Evolutionary conservation across 2,329 filamentous ascomycete species (phyloP), one percentile per base, ranked within the genome.

Genomic region (Kalmusia sp.): DNA sequence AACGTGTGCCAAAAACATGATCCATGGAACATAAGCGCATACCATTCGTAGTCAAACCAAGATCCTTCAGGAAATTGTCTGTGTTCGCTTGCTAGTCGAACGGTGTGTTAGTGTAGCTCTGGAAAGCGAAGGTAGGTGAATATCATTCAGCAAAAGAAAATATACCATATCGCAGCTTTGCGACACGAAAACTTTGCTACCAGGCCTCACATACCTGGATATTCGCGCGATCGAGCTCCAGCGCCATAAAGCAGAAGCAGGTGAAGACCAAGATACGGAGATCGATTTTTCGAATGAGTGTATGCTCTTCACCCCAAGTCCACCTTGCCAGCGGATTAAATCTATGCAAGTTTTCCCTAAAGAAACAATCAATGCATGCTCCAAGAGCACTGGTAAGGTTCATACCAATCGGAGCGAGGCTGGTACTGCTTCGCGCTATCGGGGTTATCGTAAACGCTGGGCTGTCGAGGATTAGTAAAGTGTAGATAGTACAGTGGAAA

Each of bases 171-270:
- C n/a, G n/a, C n/a, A n/a, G n/a, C n/a, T n/a, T n/a, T n/a, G n/a
- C n/a, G n/a, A n/a, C n/a, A n/a, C n/a, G n/a, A n/a, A n/a, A n/a
- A n/a, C n/a, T n/a, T n/a, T n/a, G n/a, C n/a, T n/a, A n/a, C n/a
- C n/a, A n/a, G n/a, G n/a, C n/a, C n/a, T n/a, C n/a, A n/a, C n/a
- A n/a, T n/a, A n/a, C n/a, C 6, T 11, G n/a, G 4, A 38, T 7
- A 22, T 38, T 38, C 22, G 54, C 47, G 3, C 64, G 52, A 31
- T 67, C 63, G 4, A 83, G 70, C 54, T 84, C 80, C 24, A 84
- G 74, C 0, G 78, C 73, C 62, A 80, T 79, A 58, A 82, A 82
- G 76, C 79, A 80, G 53, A 81, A 61, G 30, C 80, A 14, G 24
- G 72, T 65, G 49, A 67, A 73, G 24, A 70, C 31, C 65, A 71